Conservation (phyloP, 2,329 filamentous ascomycete genomes). For the Apiospora koreana region DNA sequence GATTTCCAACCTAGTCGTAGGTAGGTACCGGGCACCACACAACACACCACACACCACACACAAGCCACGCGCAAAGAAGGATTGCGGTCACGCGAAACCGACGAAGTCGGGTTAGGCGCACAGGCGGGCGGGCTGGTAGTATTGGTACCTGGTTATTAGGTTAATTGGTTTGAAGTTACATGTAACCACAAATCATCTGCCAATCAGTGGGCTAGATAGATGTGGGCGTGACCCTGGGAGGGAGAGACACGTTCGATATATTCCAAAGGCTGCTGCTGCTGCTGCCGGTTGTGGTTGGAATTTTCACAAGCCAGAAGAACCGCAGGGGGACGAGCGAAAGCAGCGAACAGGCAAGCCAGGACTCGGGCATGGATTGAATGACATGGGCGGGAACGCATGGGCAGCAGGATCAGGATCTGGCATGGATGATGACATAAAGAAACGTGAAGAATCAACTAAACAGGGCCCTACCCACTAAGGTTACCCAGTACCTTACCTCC, state of each 20-base stretch:
- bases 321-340: neutral
- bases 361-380: neutral
- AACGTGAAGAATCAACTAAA: neutral
- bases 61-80: conserved; percentile 5
- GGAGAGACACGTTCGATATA: conserved; percentile 4
- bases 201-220: neutral
- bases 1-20: conserved; percentile 1
- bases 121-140: neutral
- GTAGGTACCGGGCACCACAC: neutral
- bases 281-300: neutral
- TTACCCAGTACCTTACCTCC: too few relatives aligned
- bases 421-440: conserved; percentile 6
- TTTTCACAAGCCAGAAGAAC: conserved; percentile 9
- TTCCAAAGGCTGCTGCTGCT: too few relatives aligned
- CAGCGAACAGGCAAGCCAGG: neutral
- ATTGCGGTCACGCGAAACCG: neutral
- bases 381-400: neutral
- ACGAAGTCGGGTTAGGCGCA: conserved; percentile 1
- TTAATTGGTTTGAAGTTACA: neutral
- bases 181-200: neutral
- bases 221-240: neutral
- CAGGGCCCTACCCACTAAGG: neutral
- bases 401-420: neutral
- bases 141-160: neutral
- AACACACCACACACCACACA: neutral